Evolutionary conservation across 129 eudicot genomes (phyloP), one percentile per base, ranked within the genome.

Genomic region (Tanacetum coccineum): DNA sequence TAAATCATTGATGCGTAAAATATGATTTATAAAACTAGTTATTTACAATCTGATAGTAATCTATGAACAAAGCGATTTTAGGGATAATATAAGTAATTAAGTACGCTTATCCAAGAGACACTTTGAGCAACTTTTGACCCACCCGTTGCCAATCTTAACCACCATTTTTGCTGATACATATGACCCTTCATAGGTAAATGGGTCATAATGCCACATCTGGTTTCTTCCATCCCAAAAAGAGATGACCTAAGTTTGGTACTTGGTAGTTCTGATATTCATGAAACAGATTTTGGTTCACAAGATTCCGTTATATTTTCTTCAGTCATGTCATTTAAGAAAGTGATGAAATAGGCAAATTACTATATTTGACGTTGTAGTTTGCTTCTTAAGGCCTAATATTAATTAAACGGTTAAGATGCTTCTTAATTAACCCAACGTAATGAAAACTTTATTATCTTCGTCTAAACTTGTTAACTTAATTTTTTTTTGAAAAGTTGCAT

Each of bases 301-400:
- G 2, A 2, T 1, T 22, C 1, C 2, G 25, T 2, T 22, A 22
- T 22, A 1, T 22, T 22, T 22, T 22, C 2, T 22, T 22, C 25
- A 22, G 25, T 22, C 25, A 22, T 22, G 25, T 22, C 25, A 22
- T 22, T 22, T 22, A 0, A 22, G 2, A 22, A 22, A 22, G 25
- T 22, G 25, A 22, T 22, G 25, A 22, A 22, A 22, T 2, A 22
- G 32, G 17, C 58, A 6, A 59, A 26, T 11, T 58, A 60, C 20
- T 39, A 54, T 15, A 46, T 13, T 12, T 26, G 17, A 71, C 15
- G 60, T 50, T 62, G 49, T 51, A 52, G 13, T 6, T 51, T 67
- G 51, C n/a, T n/a, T n/a, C n/a, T n/a, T n/a, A n/a, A n/a, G n/a
- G 25, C 62, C 30, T 30, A 32, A 52, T 48, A 18, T 67, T 32